These are phyloP conservation scores for Globisporangium canariense DNA, from an alignment of 352 stramenopile genomes.

Conservation along the genomic window DNA sequence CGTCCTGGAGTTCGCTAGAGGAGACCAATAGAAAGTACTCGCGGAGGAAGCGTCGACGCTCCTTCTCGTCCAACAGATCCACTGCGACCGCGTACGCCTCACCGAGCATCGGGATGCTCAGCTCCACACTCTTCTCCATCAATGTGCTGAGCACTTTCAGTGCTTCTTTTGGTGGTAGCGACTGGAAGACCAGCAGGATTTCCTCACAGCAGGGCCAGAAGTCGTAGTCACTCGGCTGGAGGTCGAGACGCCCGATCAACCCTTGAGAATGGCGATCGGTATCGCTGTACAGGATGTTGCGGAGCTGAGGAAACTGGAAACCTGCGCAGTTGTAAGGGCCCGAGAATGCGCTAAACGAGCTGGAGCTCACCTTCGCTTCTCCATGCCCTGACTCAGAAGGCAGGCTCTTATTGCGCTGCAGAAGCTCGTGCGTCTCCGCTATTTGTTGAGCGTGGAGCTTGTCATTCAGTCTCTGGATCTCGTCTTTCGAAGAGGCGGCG, in stretches of 20 bases:
- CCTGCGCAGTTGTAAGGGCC: slow-evolving; percentile 1
- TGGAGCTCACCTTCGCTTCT: not conserved
- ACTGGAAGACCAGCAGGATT: slow-evolving; percentile 44
- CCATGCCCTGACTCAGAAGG: not conserved
- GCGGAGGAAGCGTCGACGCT: slow-evolving; percentile 42
- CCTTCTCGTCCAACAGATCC: slow-evolving; percentile 37
- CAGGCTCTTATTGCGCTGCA: slow-evolving; percentile 12
- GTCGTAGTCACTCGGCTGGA: slow-evolving; percentile 37
- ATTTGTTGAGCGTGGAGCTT: slow-evolving; percentile 39
- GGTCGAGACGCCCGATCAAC: slow-evolving; percentile 18
- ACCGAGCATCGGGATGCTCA: slow-evolving; percentile 32
- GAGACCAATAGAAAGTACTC: slow-evolving; percentile 62
- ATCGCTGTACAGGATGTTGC: slow-evolving; percentile 23
- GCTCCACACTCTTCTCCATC: slow-evolving; percentile 35
- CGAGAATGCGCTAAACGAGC: not conserved
- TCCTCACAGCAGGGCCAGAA: slow-evolving; percentile 42
- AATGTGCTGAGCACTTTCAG: slow-evolving; percentile 33
- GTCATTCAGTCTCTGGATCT: slow-evolving; percentile 34
- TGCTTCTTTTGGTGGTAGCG: slow-evolving; percentile 33
- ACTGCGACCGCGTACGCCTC: slow-evolving; percentile 41
- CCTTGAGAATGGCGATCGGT: not conserved
- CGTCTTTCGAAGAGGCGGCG: slow-evolving; percentile 25
- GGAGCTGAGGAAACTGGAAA: slow-evolving; percentile 24
- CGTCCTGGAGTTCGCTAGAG: slow-evolving; percentile 47
- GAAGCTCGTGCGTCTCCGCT: slow-evolving; percentile 21